Conservation (phyloP, 768 basidiomycete species). For the Mycena galericulata region DNA sequence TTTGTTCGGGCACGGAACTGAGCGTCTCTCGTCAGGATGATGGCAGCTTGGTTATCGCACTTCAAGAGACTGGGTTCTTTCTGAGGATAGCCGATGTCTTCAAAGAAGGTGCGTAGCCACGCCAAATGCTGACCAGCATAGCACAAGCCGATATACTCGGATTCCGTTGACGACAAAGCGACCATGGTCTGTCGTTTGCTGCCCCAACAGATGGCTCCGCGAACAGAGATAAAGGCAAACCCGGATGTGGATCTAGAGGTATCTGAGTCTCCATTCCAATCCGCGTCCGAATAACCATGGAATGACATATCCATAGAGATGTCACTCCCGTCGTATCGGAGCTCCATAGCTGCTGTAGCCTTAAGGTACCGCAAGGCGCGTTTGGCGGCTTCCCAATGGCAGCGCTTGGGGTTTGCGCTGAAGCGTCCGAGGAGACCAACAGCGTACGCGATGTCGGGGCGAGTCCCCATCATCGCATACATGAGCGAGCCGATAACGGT, state of each 20-base stretch:
- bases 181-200: background rate
- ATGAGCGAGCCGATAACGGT: background rate
- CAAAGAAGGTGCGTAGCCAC: slow-evolving; percentile 3
- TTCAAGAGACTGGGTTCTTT: background rate
- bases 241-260: slow-evolving; percentile 1
- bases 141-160: background rate
- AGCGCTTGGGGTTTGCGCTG: background rate
- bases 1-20: slow-evolving; percentile 12
- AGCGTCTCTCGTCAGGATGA: slow-evolving; percentile 5
- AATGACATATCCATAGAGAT: background rate
- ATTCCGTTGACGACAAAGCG: background rate
- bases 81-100: background rate
- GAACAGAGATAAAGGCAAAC: background rate
- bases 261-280: slow-evolving; percentile 1
- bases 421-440: background rate
- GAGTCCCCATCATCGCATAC: background rate
- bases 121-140: slow-evolving; percentile 4
- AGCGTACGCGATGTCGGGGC: background rate
- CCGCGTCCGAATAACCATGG: background rate
- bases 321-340: background rate
- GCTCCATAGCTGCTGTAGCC: background rate
- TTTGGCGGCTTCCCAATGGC: background rate
- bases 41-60: slow-evolving; percentile 1
- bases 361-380: background rate
- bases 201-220: background rate